Evolutionary conservation across 1,284 basidiomycete genomes (phyloP).

Genomic region (Austroboletus niveus): DNA sequence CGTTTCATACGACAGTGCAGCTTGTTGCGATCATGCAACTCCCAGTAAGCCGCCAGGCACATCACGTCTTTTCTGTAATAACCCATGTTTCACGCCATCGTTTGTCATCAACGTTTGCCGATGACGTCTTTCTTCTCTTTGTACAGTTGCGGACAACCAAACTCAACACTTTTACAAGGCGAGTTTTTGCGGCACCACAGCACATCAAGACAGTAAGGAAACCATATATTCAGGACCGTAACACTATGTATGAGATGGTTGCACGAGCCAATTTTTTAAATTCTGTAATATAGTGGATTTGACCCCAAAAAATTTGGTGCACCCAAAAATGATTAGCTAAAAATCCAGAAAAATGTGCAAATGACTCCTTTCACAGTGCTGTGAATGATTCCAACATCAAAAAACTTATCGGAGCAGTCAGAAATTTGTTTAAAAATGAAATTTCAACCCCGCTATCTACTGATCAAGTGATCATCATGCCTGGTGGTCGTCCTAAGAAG

Average conservation of each 20-base stretch:
- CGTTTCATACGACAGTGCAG: too few relatives aligned
- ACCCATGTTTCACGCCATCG: too few relatives aligned
- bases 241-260: not conserved
- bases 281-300: not conserved
- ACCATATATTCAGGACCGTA: not conserved
- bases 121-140: too few relatives aligned
- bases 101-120: too few relatives aligned
- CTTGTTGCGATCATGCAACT: too few relatives aligned
- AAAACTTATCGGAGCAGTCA: not conserved
- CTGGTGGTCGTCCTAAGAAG: conserved; percentile 1
- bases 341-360: conserved; percentile 6
- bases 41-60: too few relatives aligned
- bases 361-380: conserved; percentile 1
- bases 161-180: too few relatives aligned
- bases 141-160: too few relatives aligned
- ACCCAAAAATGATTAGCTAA: conserved; percentile 3
- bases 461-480: not conserved
- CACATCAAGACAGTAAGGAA: not conserved
- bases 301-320: conserved; percentile 1
- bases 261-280: not conserved
- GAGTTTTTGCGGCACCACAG: not conserved
- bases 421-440: not conserved
- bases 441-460: not conserved
- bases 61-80: too few relatives aligned
- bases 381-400: not conserved